Evolutionary conservation across 495 filamentous ascomycete species (phyloP).

Genomic region (Lentithecium fluviatile): DNA sequence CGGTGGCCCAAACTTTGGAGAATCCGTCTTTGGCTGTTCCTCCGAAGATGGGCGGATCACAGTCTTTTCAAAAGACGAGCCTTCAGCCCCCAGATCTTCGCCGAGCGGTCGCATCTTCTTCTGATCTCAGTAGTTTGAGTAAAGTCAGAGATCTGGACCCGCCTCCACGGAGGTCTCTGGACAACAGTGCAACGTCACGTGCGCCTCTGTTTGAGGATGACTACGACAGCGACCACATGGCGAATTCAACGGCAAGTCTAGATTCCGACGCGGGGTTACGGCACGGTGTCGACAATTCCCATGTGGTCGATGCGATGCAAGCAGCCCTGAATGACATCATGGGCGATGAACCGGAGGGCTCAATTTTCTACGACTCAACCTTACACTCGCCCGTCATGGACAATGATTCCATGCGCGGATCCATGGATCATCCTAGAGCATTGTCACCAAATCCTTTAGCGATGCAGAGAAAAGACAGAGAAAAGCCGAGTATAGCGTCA

Average conservation of each 20-base stretch:
- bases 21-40: constrained; percentile 33
- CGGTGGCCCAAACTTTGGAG: constrained; percentile 20
- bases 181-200: constrained; percentile 53
- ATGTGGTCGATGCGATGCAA: constrained; percentile 89
- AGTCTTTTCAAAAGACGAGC: constrained; percentile 12
- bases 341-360: constrained; percentile 64
- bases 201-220: constrained; percentile 64
- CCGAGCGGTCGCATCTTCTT: constrained; percentile 58
- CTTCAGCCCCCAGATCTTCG: constrained; percentile 50
- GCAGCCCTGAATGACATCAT: constrained; percentile 93
- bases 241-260: constrained; percentile 60
- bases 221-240: constrained; percentile 62
- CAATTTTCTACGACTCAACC: constrained; percentile 49
- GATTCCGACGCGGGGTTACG: constrained; percentile 42
- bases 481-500: constrained; percentile 84
- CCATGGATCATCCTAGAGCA: constrained; percentile 50
- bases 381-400: constrained; percentile 48
- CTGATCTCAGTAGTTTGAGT: constrained; percentile 51
- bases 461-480: constrained; percentile 45
- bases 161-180: constrained; percentile 55
- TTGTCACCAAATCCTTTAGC: constrained; percentile 48
- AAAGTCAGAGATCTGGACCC: constrained; percentile 44
- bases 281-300: constrained; percentile 44
- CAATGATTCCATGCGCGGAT: constrained; percentile 54
- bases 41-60: constrained; percentile 28